Conservation (phyloP, 148 eudicot genomes). For the Limonium bicolor region DNA sequence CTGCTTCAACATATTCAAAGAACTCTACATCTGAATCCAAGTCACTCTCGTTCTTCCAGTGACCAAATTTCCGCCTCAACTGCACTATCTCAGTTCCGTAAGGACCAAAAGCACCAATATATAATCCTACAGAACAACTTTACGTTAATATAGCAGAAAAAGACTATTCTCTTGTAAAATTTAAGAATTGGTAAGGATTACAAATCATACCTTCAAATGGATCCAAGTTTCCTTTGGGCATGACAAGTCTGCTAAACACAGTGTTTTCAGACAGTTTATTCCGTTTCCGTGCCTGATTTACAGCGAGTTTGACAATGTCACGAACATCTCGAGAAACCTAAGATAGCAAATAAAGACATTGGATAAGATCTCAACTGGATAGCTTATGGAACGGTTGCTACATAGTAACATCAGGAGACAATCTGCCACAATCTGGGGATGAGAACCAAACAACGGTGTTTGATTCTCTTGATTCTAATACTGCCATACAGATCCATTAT, state of each 20-base stretch:
- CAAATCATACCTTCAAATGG: conserved; percentile 71
- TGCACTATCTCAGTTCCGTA: conserved; percentile 92
- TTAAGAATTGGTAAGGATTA: conserved; percentile 6
- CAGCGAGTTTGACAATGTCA: conserved; percentile 76
- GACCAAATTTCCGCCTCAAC: conserved; percentile 83
- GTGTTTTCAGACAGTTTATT: conserved; percentile 58
- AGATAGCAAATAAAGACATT: too few relatives aligned
- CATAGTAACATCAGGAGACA: too few relatives aligned
- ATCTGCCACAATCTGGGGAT: too few relatives aligned
- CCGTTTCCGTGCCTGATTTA: conserved; percentile 70
- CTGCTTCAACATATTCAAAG: conserved; percentile 98
- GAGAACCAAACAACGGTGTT: too few relatives aligned
- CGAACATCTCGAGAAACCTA: conserved; percentile 67
- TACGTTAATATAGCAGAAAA: too few relatives aligned
- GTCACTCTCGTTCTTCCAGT: conserved; percentile 53
- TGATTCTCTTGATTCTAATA: too few relatives aligned
- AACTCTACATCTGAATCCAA: conserved; percentile 58
- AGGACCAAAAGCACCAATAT: conserved; percentile 95
- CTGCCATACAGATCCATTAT: too few relatives aligned
- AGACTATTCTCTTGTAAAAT: background rate
- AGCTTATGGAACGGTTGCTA: too few relatives aligned
- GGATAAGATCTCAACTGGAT: too few relatives aligned
- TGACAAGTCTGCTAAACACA: conserved; percentile 52
- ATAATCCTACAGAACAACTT: conserved; percentile 46
- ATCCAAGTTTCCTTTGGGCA: conserved; percentile 60